These are phyloP conservation scores for Xylaria flabelliformis DNA, from an alignment of 495 filamentous ascomycete species.

Conservation along the genomic window DNA sequence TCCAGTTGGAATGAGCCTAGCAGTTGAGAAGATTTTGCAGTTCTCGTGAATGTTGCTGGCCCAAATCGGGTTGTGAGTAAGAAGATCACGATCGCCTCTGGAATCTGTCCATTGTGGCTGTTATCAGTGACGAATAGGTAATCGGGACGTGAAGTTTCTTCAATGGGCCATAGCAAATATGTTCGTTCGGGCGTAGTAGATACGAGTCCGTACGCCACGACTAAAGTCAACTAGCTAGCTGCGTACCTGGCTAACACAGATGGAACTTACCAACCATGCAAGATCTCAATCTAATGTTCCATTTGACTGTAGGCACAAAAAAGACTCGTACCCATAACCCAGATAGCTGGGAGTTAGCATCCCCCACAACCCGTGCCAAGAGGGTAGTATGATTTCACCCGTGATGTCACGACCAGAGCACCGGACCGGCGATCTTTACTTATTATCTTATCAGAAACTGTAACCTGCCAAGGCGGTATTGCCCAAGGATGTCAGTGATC, in stretches of 20 bases:
- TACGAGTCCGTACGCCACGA: too few relatives aligned
- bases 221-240: too few relatives aligned
- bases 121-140: not conserved
- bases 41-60: not conserved
- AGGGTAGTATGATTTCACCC: not conserved
- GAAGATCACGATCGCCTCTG: not conserved
- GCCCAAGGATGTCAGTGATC: too few relatives aligned
- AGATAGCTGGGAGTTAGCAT: not conserved
- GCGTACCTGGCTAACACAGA: not conserved
- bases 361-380: slow-evolving; percentile 1
- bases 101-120: not conserved
- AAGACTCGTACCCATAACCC: not conserved
- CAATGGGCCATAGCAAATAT: too few relatives aligned
- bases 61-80: not conserved
- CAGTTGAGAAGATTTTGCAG: not conserved
- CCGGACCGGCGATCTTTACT: slow-evolving; percentile 9
- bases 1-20: too few relatives aligned
- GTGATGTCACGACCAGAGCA: slow-evolving; percentile 5
- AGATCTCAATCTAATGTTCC: not conserved
- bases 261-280: not conserved
- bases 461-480: too few relatives aligned
- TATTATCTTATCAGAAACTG: not conserved
- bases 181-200: too few relatives aligned
- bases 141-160: too few relatives aligned
- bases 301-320: not conserved